Evolutionary conservation across 2,329 filamentous ascomycete genomes (phyloP), one percentile per base, ranked within the genome.

Genomic region (Ophiostoma sp.): DNA sequence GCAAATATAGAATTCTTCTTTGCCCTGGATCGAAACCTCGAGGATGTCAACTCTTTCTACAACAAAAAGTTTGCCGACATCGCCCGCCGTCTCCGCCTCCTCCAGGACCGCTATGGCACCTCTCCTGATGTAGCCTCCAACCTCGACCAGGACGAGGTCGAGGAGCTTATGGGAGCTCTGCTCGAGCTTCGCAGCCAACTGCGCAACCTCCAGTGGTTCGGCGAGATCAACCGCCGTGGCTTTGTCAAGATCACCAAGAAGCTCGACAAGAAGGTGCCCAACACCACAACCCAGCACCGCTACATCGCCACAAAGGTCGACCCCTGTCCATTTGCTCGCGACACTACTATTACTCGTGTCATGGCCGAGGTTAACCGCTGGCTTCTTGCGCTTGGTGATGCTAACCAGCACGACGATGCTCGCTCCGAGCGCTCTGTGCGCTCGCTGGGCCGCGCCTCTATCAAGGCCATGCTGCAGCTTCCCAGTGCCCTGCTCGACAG

Each of bases 231-330:
- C 79, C 88, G 94, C 68, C 86, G 92, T 73, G 95, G 95, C 1
- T 99, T 99, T 77, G 88, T 96, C 79, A 99, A 99, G 82, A 99
- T 99, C 79, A 97, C 95, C 68, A 99, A 99, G 83, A 99, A 99
- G 81, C 83, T 97, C 65, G 95, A 99, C 81, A 99, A 99, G 82
- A 97, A 96, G 81, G 87, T 97, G 2, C 85, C 90, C 1, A 85
- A 87, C 65, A 87, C 89, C 3, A 86, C 89, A 68, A 90, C 92
- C 0, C 94, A 97, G 81, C 89, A 92, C 77, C 87, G 89, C 71
- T 99, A 98, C 77, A 85, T 99, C 72, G 88, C 91, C 57, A 93
- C 93, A 66, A 97, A 96, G 81, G 94, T 99, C 71, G 92, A 97
- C 74, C 89, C 92, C 1, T 90, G 89, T 74, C 87, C 92, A 0